These are phyloP conservation scores for Tillandsia leiboldiana DNA, from an alignment of 176 grass and related monocot genomes.

Conservation along the genomic window DNA sequence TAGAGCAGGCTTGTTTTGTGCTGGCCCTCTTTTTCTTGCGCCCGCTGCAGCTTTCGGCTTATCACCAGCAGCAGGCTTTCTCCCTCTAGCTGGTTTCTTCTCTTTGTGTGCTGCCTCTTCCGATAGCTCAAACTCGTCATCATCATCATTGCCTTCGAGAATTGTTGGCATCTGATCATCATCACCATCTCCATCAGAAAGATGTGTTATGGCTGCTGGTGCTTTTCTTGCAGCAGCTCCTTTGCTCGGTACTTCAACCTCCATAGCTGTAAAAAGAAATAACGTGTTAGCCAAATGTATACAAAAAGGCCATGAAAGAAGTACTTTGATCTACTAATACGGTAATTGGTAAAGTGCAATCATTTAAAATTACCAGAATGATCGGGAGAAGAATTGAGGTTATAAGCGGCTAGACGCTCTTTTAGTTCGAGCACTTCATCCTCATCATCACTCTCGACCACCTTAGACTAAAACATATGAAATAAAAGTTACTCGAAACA, in stretches of 20 bases:
- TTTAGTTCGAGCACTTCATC: constrained; percentile 29
- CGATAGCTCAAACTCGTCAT: constrained; percentile 2
- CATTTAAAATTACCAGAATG: constrained; percentile 22
- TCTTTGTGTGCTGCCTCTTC: constrained; percentile 14
- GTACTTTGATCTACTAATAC: no score
- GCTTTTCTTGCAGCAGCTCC: constrained; percentile 35
- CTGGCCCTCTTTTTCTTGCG: constrained; percentile 26
- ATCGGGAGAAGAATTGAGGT: constrained; percentile 29
- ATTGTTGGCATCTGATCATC: not conserved
- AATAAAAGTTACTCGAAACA: not conserved
- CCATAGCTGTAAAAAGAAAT: constrained; percentile 12
- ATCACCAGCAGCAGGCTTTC: constrained; percentile 23
- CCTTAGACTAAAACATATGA: constrained; percentile 25
- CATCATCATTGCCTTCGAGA: constrained; percentile 18
- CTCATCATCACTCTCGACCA: constrained; percentile 28
- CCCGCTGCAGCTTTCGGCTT: constrained; percentile 15
- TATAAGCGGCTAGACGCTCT: constrained; percentile 35
- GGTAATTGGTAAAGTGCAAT: no score
- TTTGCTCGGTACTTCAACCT: constrained; percentile 26
- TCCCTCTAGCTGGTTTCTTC: constrained; percentile 42
- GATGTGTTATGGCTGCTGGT: constrained; percentile 6
- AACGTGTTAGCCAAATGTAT: not conserved
- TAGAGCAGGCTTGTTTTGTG: constrained; percentile 13
- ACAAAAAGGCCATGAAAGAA: not conserved
- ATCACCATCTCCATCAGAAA: constrained; percentile 31